A percentile compares a stretch with the other conserved stretches of the same genome.
phyloP scores from a whole-genome alignment of 495 filamentous ascomycete species.

The Penicillium simplicissimum region DNA sequence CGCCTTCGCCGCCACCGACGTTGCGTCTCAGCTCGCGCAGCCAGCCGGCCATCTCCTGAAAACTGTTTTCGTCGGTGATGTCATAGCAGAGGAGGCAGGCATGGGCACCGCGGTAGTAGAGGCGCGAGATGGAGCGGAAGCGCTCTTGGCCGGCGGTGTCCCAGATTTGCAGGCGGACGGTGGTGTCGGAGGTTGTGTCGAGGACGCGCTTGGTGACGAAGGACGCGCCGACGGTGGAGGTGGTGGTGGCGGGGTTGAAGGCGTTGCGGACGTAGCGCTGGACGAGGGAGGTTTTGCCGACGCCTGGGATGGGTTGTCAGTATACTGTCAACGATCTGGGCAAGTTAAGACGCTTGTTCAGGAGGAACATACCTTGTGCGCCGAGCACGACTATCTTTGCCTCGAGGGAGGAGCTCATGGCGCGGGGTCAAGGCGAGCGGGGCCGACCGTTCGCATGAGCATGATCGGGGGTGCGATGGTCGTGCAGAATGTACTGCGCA shows the following conservation, averaged over 20 bases:
- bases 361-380: conserved; percentile 58
- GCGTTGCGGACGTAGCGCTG: conserved; percentile 81
- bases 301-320: conserved; percentile 51
- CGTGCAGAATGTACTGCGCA: not conserved
- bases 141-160: conserved; percentile 95
- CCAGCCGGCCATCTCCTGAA: conserved; percentile 93
- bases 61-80: conserved; percentile 83
- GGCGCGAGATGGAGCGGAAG: conserved; percentile 86
- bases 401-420: conserved; percentile 76
- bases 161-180: conserved; percentile 88
- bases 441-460: conserved; percentile 31
- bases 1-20: conserved; percentile 39
- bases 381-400: conserved; percentile 92
- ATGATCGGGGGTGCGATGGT: conserved; percentile 21
- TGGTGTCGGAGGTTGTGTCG: conserved; percentile 76
- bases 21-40: conserved; percentile 75
- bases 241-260: conserved; percentile 66
- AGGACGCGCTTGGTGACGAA: conserved; percentile 92
- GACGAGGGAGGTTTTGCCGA: conserved; percentile 92
- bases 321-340: not conserved
- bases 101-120: conserved; percentile 95
- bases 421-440: conserved; percentile 37
- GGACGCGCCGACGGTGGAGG: conserved; percentile 87
- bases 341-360: not conserved
- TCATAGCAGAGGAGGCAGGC: conserved; percentile 94